phyloP scores from a whole-genome alignment of 2,329 filamentous ascomycete species.

The Pseudogymnoascus sp. region DNA sequence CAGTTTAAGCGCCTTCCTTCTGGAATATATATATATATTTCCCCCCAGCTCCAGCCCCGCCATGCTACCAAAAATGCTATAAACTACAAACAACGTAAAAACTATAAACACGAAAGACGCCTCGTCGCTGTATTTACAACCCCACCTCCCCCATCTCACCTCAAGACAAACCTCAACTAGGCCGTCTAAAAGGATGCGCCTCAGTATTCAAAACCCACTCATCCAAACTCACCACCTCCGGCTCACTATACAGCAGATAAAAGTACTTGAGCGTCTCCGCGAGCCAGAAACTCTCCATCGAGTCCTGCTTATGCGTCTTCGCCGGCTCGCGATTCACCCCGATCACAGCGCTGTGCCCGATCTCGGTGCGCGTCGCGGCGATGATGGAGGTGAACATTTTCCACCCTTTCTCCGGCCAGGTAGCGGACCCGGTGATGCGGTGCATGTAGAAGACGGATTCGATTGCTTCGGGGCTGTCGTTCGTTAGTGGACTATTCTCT shows the following conservation, averaged over 20 bases:
- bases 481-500: background rate
- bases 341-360: slow-evolving; percentile 63
- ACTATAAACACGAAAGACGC: background rate
- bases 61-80: too few relatives aligned
- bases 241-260: slow-evolving; percentile 70
- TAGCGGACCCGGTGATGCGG: slow-evolving; percentile 71
- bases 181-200: slow-evolving; percentile 30
- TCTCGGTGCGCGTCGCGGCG: slow-evolving; percentile 55
- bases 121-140: background rate
- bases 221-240: slow-evolving; percentile 55
- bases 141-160: slow-evolving; percentile 8
- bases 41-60: too few relatives aligned
- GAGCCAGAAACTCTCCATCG: slow-evolving; percentile 86
- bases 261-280: slow-evolving; percentile 92
- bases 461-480: slow-evolving; percentile 68
- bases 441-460: slow-evolving; percentile 88
- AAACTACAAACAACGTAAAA: background rate
- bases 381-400: slow-evolving; percentile 71
- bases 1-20: too few relatives aligned
- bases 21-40: background rate
- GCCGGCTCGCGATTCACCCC: slow-evolving; percentile 46
- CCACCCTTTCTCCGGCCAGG: slow-evolving; percentile 78
- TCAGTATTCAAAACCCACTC: slow-evolving; percentile 53
- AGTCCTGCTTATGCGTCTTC: slow-evolving; percentile 43
- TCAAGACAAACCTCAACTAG: slow-evolving; percentile 3